Percentiles rank a stretch among this genome's conserved stretches.
Conservation (phyloP, 441 rosid genomes). For the Erodium chrysanthum region DNA sequence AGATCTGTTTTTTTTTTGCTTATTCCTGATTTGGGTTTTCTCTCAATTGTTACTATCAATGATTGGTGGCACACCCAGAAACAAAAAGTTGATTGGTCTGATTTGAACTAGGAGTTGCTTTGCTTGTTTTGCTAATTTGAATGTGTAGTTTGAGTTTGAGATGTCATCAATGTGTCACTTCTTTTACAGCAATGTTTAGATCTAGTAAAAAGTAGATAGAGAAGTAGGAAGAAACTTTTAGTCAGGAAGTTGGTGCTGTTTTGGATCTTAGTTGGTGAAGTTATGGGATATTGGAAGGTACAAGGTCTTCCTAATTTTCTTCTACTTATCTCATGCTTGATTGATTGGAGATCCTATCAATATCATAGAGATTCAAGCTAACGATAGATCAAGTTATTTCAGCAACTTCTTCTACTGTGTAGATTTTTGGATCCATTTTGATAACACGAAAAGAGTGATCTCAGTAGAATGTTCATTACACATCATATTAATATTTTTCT, state of each 20-base stretch:
- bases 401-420: background rate
- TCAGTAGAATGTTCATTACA: background rate
- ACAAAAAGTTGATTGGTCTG: too few relatives aligned
- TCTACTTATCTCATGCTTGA: background rate
- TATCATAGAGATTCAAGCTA: background rate
- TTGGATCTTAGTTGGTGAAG: constrained; percentile 5
- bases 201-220: background rate
- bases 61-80: too few relatives aligned
- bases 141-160: background rate
- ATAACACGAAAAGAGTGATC: background rate
- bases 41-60: background rate
- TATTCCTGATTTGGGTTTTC: background rate
- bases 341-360: background rate
- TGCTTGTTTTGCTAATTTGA: background rate
- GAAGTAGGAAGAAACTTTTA: background rate
- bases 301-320: background rate
- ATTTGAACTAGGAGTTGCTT: background rate
- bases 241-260: constrained; percentile 2
- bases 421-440: background rate
- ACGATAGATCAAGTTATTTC: background rate
- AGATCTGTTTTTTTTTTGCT: constrained; percentile 2
- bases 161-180: background rate
- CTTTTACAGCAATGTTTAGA: background rate
- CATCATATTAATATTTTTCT: background rate
- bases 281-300: background rate